phyloP scores from a whole-genome alignment of 192 early-diverging fungal genomes.

The Cladochytrium replicatum region DNA sequence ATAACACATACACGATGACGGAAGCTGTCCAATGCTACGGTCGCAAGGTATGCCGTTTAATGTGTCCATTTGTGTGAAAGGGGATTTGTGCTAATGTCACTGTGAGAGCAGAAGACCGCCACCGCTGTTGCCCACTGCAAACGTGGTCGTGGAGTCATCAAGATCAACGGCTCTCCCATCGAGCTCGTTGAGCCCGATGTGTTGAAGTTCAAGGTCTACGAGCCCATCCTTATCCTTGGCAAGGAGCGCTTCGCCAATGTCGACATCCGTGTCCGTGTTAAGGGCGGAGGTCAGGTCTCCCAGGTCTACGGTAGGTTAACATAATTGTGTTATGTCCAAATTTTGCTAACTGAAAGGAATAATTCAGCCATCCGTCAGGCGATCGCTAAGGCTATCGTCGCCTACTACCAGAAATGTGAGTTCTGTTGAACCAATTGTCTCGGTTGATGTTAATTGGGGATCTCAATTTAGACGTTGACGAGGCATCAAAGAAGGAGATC shows the following conservation, averaged over 20 bases:
- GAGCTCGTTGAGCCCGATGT: constrained; percentile 96
- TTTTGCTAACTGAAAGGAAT: background rate
- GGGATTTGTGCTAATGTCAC: too few species aligned
- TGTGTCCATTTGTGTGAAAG: background rate
- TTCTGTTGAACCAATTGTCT: constrained; percentile 11
- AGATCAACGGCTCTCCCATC: constrained; percentile 94
- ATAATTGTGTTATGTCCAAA: constrained; percentile 1
- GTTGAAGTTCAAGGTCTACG: constrained; percentile 96
- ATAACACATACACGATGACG: too few species aligned
- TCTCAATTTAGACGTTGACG: constrained; percentile 64
- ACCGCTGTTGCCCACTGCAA: constrained; percentile 99
- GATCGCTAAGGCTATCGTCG: constrained; percentile 97
- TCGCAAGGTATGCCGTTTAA: constrained; percentile 49
- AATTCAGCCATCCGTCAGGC: constrained; percentile 86
- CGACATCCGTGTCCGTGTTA: constrained; percentile 94
- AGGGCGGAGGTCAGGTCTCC: constrained; percentile 94
- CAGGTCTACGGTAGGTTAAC: constrained; percentile 70
- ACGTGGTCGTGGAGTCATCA: constrained; percentile 92
- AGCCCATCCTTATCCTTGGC: constrained; percentile 91
- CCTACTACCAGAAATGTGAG: constrained; percentile 95
- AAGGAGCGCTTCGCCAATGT: constrained; percentile 92
- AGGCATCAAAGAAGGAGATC: constrained; percentile 99
- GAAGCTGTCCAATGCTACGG: constrained; percentile 71
- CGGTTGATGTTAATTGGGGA: constrained; percentile 5
- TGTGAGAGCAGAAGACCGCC: constrained; percentile 76